These are phyloP conservation scores for Clarireedia paspali DNA, from an alignment of 2,329 filamentous ascomycete genomes.

Conservation along the genomic window DNA sequence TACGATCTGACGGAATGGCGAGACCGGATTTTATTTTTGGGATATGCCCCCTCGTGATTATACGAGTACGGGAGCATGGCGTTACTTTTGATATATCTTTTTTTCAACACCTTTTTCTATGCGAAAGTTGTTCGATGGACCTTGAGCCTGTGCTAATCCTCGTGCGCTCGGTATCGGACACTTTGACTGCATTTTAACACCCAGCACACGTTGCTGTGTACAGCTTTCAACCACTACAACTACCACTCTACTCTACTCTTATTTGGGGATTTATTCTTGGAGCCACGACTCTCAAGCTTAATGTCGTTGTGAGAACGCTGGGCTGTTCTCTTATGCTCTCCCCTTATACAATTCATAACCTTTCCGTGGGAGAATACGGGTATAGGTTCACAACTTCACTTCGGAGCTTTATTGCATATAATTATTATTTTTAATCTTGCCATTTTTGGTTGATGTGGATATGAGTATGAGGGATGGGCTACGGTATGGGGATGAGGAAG, in stretches of 20 bases:
- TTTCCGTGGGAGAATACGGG: too few relatives aligned
- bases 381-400: too few relatives aligned
- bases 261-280: not conserved
- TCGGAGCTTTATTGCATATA: too few relatives aligned
- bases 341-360: too few relatives aligned
- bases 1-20: conserved; percentile 18
- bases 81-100: conserved; percentile 17
- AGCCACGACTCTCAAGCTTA: too few relatives aligned
- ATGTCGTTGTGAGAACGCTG: too few relatives aligned
- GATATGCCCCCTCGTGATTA: conserved; percentile 11
- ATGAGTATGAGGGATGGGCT: too few relatives aligned
- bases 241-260: conserved; percentile 5
- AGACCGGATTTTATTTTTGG: conserved; percentile 11
- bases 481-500: too few relatives aligned
- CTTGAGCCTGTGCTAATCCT: conserved; percentile 28
- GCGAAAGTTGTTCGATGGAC: conserved; percentile 12
- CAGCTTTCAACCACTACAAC: not conserved
- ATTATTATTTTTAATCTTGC: too few relatives aligned
- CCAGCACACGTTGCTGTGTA: not conserved
- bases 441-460: too few relatives aligned
- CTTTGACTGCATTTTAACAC: conserved; percentile 3
- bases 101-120: conserved; percentile 2
- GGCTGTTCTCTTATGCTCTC: too few relatives aligned
- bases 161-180: conserved; percentile 25
- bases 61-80: conserved; percentile 20